Evolutionary conservation across 73 alveolate genomes (phyloP).

Genomic region (Paramecium tetraurelia): DNA sequence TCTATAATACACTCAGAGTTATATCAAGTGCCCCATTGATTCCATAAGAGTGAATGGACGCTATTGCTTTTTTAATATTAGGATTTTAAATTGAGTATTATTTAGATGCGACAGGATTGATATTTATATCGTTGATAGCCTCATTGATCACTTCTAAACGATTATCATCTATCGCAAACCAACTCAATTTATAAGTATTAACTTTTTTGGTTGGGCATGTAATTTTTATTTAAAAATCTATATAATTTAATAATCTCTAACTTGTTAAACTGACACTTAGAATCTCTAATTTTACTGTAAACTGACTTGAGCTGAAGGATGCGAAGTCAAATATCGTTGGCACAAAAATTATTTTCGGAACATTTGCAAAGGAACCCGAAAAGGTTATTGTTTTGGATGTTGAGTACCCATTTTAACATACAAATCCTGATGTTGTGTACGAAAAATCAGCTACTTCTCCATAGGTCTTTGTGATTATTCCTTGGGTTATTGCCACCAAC

Average conservation of each 20-base stretch:
- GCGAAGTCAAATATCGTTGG: too few species aligned
- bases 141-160: background rate
- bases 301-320: background rate
- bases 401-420: background rate
- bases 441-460: background rate
- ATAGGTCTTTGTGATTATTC: background rate
- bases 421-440: background rate
- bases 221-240: background rate
- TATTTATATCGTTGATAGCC: background rate
- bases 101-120: background rate
- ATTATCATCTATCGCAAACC: background rate
- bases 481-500: background rate
- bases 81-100: background rate
- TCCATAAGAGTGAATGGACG: background rate
- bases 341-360: background rate
- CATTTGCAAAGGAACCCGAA: background rate
- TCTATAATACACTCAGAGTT: background rate
- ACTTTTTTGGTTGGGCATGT: background rate
- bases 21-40: background rate
- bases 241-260: background rate
- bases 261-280: background rate
- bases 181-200: background rate
- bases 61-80: background rate
- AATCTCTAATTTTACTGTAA: background rate
- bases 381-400: background rate